phyloP scores from a whole-genome alignment of 2,329 filamentous ascomycete species.

The Xylariaceae sp. region DNA sequence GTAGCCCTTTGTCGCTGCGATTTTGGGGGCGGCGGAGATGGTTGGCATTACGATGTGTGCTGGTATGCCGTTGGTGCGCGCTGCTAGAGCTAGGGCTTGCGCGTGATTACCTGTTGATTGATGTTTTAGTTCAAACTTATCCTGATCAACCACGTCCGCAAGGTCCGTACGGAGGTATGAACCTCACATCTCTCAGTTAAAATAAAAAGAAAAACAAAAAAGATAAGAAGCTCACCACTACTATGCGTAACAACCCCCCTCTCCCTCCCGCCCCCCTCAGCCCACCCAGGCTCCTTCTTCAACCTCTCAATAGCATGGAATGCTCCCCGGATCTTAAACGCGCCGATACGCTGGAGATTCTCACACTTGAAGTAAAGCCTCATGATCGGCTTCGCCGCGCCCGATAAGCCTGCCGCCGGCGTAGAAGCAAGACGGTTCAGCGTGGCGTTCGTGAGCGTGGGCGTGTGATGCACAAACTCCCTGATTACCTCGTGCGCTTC shows the following conservation, averaged over 20 bases:
- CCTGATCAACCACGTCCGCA: background rate
- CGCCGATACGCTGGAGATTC: slow-evolving; percentile 83
- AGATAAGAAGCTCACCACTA: slow-evolving; percentile 53
- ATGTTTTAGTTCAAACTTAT: slow-evolving; percentile 1
- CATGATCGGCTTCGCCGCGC: slow-evolving; percentile 56
- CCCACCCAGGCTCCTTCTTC: slow-evolving; percentile 55
- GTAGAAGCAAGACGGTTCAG: slow-evolving; percentile 70
- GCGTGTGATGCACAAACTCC: slow-evolving; percentile 73
- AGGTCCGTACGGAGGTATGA: too few species aligned
- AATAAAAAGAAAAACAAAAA: background rate
- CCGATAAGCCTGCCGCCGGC: slow-evolving; percentile 38
- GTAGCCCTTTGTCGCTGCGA: slow-evolving; percentile 73
- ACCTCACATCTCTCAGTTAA: background rate
- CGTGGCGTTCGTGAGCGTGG: slow-evolving; percentile 72
- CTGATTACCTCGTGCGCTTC: slow-evolving; percentile 68
- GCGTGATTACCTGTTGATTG: slow-evolving; percentile 74
- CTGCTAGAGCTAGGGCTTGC: slow-evolving; percentile 83
- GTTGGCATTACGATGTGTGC: slow-evolving; percentile 88
- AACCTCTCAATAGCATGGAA: slow-evolving; percentile 77
- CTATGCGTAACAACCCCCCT: slow-evolving; percentile 85
- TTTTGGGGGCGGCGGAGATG: slow-evolving; percentile 82
- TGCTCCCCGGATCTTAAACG: slow-evolving; percentile 87
- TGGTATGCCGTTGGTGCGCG: slow-evolving; percentile 64
- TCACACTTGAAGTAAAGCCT: slow-evolving; percentile 93
- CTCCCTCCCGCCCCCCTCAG: slow-evolving; percentile 51